Evolutionary conservation across 2,329 filamentous ascomycete genomes (phyloP).

Genomic region (Trichoderma endophyticum): DNA sequence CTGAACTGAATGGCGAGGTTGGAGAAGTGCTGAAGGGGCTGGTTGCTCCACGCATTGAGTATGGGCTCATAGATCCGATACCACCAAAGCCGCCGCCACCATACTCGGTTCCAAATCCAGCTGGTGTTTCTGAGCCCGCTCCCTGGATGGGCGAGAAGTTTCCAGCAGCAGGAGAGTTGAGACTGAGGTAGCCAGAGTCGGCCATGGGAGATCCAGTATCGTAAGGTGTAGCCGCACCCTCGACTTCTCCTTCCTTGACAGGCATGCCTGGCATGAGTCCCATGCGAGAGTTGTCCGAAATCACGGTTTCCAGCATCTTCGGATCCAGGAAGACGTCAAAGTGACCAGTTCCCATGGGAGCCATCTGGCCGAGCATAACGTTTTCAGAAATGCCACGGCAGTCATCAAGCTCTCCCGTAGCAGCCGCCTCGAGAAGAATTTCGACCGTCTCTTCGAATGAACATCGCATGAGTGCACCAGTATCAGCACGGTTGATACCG

Average conservation of each 20-base stretch:
- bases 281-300: slow-evolving; percentile 85
- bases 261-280: slow-evolving; percentile 77
- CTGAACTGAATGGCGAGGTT: slow-evolving; percentile 58
- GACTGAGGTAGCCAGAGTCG: slow-evolving; percentile 64
- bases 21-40: slow-evolving; percentile 75
- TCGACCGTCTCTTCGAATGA: slow-evolving; percentile 99
- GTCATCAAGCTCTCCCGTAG: slow-evolving; percentile 92
- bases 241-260: slow-evolving; percentile 69
- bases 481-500: slow-evolving; percentile 97
- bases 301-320: slow-evolving; percentile 91
- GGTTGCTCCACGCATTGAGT: slow-evolving; percentile 56
- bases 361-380: slow-evolving; percentile 95
- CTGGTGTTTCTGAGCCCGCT: slow-evolving; percentile 67
- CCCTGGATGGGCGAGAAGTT: slow-evolving; percentile 77
- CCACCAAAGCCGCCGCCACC: slow-evolving; percentile 50
- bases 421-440: slow-evolving; percentile 92
- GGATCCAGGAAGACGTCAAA: slow-evolving; percentile 92
- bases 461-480: slow-evolving; percentile 97
- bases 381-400: slow-evolving; percentile 98
- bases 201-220: slow-evolving; percentile 79
- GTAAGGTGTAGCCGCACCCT: slow-evolving; percentile 90
- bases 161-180: slow-evolving; percentile 60
- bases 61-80: slow-evolving; percentile 59
- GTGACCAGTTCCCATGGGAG: slow-evolving; percentile 94
- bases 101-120: slow-evolving; percentile 63